phyloP scores from a whole-genome alignment of 805 yeast genomes.

The Saccharomycopsis babjevae region DNA sequence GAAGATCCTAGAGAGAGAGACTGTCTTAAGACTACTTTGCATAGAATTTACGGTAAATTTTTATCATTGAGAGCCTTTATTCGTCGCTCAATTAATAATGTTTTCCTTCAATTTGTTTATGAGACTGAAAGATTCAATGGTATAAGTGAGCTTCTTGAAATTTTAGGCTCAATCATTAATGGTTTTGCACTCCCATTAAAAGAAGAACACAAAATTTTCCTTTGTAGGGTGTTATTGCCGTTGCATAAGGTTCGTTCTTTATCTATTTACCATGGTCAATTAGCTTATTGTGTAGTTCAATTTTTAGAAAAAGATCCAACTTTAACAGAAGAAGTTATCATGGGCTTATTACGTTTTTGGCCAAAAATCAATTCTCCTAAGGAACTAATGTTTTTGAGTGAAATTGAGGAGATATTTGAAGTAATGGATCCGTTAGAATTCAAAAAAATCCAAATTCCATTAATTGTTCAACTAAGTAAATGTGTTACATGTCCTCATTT shows the following conservation, averaged over 20 bases:
- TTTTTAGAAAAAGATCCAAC: slow-evolving; percentile 89
- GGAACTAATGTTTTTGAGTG: slow-evolving; percentile 92
- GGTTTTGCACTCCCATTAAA: slow-evolving; percentile 96
- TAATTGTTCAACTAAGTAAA: slow-evolving; percentile 86
- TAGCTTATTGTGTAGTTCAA: slow-evolving; percentile 94
- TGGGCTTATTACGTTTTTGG: slow-evolving; percentile 92
- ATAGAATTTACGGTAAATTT: slow-evolving; percentile 92
- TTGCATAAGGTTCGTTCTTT: slow-evolving; percentile 85
- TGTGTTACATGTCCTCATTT: slow-evolving; percentile 93
- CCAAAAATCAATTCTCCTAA: slow-evolving; percentile 92
- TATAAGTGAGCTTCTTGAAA: slow-evolving; percentile 87
- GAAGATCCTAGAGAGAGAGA: slow-evolving; percentile 97
- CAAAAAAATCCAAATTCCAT: slow-evolving; percentile 80
- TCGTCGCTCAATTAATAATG: slow-evolving; percentile 83
- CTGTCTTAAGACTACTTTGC: slow-evolving; percentile 87
- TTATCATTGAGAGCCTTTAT: slow-evolving; percentile 82
- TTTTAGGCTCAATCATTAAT: slow-evolving; percentile 90
- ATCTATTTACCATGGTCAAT: slow-evolving; percentile 88
- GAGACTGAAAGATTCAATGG: slow-evolving; percentile 96
- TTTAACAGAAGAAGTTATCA: slow-evolving; percentile 90
- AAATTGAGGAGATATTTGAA: slow-evolving; percentile 93
- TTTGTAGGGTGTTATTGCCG: slow-evolving; percentile 80
- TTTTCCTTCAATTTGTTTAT: slow-evolving; percentile 84
- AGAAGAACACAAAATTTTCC: slow-evolving; percentile 90
- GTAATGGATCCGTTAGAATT: slow-evolving; percentile 92